phyloP scores from a whole-genome alignment of 495 filamentous ascomycete genomes.

The Daldinia vernicosa region DNA sequence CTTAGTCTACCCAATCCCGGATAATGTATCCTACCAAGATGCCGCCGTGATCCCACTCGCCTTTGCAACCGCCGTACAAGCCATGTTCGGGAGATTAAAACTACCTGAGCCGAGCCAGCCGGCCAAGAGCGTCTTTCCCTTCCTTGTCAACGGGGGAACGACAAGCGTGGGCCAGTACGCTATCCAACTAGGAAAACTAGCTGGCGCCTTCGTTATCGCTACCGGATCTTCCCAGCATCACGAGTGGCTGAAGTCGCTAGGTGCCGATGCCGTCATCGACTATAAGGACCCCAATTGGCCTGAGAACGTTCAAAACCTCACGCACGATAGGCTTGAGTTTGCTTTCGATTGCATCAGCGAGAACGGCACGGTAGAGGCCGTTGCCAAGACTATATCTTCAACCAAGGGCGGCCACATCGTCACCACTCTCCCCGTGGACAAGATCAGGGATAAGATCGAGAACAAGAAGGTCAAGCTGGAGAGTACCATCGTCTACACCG shows the following conservation, averaged over 20 bases:
- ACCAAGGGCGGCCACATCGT: conserved; percentile 37
- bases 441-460: conserved; percentile 18
- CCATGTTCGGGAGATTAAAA: conserved; percentile 59
- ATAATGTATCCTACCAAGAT: conserved; percentile 54
- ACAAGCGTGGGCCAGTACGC: conserved; percentile 66
- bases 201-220: conserved; percentile 66
- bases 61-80: conserved; percentile 62
- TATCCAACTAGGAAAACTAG: conserved; percentile 67
- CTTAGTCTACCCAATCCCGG: conserved; percentile 58
- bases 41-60: conserved; percentile 64
- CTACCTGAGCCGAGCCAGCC: conserved; percentile 48
- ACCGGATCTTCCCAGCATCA: conserved; percentile 64
- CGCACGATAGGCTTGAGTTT: conserved; percentile 34
- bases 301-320: conserved; percentile 31
- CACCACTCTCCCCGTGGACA: conserved; percentile 33
- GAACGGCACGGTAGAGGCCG: conserved; percentile 15
- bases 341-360: conserved; percentile 39
- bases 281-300: conserved; percentile 54
- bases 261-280: conserved; percentile 65
- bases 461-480: conserved; percentile 41
- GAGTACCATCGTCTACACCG: conserved; percentile 41
- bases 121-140: conserved; percentile 47
- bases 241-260: conserved; percentile 58
- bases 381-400: conserved; percentile 28
- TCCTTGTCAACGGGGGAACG: conserved; percentile 68